These are phyloP conservation scores for Geranium incanum DNA, from an alignment of 441 rosid genomes.

Conservation along the genomic window DNA sequence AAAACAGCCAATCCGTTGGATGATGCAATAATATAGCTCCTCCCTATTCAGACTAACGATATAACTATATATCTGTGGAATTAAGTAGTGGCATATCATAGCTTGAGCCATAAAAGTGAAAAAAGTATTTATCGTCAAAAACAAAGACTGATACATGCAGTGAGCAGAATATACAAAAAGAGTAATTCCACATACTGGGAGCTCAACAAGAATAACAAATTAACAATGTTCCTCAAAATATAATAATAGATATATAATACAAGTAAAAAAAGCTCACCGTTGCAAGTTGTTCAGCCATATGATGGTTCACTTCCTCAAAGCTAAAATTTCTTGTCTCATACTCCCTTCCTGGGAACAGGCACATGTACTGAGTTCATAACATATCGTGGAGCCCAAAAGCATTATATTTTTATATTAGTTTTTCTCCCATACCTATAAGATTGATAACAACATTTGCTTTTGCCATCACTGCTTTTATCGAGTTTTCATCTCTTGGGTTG, in stretches of 20 bases:
- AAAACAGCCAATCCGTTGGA: background rate
- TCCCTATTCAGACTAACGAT: background rate
- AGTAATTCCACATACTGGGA: background rate
- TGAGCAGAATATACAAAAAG: background rate
- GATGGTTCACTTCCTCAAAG: conserved; percentile 87
- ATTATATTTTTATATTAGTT: background rate
- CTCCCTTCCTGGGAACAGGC: conserved; percentile 53
- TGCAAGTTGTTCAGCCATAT: conserved; percentile 77
- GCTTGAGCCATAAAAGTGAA: background rate
- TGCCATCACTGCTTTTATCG: conserved; percentile 96
- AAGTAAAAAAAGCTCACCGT: conserved; percentile 34
- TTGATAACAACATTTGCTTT: conserved; percentile 96
- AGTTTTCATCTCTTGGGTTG: conserved; percentile 80
- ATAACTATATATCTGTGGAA: background rate
- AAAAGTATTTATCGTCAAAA: background rate
- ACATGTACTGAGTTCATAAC: background rate
- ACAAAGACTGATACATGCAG: background rate
- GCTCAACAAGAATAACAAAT: background rate
- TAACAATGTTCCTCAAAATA: background rate
- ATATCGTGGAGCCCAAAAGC: background rate
- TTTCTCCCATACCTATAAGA: conserved; percentile 61
- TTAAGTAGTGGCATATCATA: background rate
- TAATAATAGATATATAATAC: background rate
- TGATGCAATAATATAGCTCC: background rate
- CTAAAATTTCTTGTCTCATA: conserved; percentile 89